phyloP scores from a whole-genome alignment of 495 filamentous ascomycete species.

The Penicillium bovifimosum region DNA sequence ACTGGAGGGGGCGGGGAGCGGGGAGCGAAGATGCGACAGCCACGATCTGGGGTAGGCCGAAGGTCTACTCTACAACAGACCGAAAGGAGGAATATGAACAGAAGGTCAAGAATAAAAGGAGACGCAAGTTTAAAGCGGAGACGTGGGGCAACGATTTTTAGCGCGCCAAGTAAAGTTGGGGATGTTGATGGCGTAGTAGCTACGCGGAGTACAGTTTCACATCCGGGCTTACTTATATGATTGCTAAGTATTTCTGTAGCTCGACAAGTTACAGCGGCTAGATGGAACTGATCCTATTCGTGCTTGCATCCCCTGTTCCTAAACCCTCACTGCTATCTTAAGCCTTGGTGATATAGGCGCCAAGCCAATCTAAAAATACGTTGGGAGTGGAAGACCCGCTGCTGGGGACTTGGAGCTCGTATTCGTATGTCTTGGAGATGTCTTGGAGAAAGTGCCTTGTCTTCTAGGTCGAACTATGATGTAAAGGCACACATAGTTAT shows the following conservation, averaged over 20 bases:
- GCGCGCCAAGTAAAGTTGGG: slow-evolving; percentile 8
- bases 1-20: slow-evolving; percentile 9
- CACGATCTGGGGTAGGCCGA: neutral
- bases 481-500: no score
- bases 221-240: no score
- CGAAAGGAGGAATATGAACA: neutral
- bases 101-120: slow-evolving; percentile 4
- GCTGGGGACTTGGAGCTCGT: neutral
- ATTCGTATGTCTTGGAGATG: neutral
- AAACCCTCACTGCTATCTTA: neutral
- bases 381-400: neutral
- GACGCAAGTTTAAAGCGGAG: slow-evolving; percentile 19
- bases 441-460: neutral
- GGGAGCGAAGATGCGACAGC: neutral
- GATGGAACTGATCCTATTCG: neutral
- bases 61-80: neutral
- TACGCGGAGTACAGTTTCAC: neutral
- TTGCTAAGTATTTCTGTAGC: neutral
- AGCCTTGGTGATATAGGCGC: neutral
- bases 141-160: slow-evolving; percentile 24
- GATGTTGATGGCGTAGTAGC: neutral
- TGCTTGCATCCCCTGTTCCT: neutral
- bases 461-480: no score
- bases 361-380: neutral
- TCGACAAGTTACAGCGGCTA: neutral